phyloP scores from a whole-genome alignment of 2,329 filamentous ascomycete genomes.

The Cercospora janseana region DNA sequence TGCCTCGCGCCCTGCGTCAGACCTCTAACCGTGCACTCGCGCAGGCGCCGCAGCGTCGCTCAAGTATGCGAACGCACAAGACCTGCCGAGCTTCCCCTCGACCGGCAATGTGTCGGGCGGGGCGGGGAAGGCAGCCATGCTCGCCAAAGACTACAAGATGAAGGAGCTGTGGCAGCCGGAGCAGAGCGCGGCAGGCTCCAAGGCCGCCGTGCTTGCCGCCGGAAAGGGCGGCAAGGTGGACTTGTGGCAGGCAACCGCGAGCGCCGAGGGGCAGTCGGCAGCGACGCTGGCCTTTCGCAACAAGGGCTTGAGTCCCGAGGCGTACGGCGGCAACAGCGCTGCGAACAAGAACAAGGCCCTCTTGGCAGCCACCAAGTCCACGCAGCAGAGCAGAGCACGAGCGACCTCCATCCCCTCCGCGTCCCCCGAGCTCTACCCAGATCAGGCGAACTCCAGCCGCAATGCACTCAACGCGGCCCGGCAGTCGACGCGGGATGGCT shows the following conservation, averaged over 20 bases:
- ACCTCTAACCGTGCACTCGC: slow-evolving; percentile 1
- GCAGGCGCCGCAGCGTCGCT: slow-evolving; percentile 62
- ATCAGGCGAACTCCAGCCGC: slow-evolving; percentile 58
- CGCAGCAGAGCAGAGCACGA: slow-evolving; percentile 60
- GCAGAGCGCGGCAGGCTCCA: slow-evolving; percentile 64
- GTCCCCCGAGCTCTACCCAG: slow-evolving; percentile 51
- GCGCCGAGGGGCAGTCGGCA: slow-evolving; percentile 62
- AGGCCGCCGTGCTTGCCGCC: slow-evolving; percentile 69
- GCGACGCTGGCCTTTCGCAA: slow-evolving; percentile 66
- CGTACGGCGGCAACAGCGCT: slow-evolving; percentile 48
- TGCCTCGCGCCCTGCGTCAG: slow-evolving; percentile 1
- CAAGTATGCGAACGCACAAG: slow-evolving; percentile 69
- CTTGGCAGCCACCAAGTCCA: slow-evolving; percentile 73
- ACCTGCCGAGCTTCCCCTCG: slow-evolving; percentile 73
- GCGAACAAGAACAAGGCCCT: slow-evolving; percentile 65
- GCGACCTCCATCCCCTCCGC: slow-evolving; percentile 59
- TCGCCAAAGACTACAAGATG: slow-evolving; percentile 61
- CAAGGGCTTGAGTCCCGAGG: slow-evolving; percentile 47
- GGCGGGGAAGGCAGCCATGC: slow-evolving; percentile 58
- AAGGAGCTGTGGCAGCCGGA: slow-evolving; percentile 63
- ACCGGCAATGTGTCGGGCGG: slow-evolving; percentile 68
- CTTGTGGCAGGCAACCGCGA: slow-evolving; percentile 52
- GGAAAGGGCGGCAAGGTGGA: slow-evolving; percentile 53
- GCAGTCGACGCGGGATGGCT: slow-evolving; percentile 57
- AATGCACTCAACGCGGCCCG: slow-evolving; percentile 74